Conservation (phyloP, 306 rosid species). For the Dicorynia guianensis region DNA sequence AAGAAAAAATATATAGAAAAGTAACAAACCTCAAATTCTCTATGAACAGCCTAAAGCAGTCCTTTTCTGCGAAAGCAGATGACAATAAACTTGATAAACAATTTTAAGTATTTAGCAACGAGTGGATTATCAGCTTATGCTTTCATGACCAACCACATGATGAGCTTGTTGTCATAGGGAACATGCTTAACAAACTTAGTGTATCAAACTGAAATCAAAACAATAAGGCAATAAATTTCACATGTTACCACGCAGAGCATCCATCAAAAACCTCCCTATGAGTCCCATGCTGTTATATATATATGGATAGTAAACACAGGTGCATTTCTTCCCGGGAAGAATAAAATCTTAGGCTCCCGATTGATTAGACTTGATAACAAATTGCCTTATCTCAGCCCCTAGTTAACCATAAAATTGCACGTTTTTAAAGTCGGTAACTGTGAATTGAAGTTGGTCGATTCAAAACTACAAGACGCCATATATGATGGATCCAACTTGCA, state of each 20-base stretch:
- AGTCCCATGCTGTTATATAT: conserved; percentile 3
- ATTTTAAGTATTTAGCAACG: conserved; percentile 1
- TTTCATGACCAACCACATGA: background rate
- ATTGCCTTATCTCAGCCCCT: conserved; percentile 5
- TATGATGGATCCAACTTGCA: conserved; percentile 14
- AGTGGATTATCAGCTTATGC: background rate
- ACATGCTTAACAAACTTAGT: background rate
- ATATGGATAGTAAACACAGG: background rate
- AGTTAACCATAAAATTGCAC: background rate
- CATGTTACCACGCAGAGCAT: conserved; percentile 9
- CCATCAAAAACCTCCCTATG: background rate
- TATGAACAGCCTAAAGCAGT: background rate
- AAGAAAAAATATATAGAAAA: conserved; percentile 8
- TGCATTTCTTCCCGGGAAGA: background rate
- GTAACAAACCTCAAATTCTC: conserved; percentile 2
- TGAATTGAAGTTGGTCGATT: background rate
- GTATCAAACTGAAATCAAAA: background rate
- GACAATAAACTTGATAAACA: conserved; percentile 1
- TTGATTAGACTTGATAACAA: conserved; percentile 24
- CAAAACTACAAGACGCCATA: conserved; percentile 17
- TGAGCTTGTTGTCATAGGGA: background rate
- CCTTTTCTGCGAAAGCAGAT: background rate
- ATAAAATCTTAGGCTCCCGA: background rate
- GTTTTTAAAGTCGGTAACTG: background rate
- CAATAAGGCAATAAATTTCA: background rate